Evolutionary conservation across 108 stramenopile species (phyloP), one percentile per base, ranked within the genome.

Genomic region (Stephanodiscus minutulus): DNA sequence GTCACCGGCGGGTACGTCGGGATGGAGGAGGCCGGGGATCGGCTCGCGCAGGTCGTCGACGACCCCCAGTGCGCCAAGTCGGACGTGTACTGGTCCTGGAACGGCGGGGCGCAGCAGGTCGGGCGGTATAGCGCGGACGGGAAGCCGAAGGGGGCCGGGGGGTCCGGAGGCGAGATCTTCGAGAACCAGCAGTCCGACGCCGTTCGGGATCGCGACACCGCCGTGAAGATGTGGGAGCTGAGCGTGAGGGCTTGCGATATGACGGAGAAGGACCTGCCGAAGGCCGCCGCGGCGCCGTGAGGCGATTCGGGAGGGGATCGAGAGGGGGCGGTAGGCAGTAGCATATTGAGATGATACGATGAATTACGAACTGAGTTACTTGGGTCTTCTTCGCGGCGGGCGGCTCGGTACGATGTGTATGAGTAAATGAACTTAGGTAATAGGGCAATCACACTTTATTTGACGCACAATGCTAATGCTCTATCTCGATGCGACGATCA

Each of bases 31-130:
- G 95, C 95, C 43, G 95, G 95, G 28, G 83, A 92, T 66, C 89
- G 95, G 54, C 79, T 96, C 31, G 90, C 88, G 36, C 95, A 96
- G 82, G 92, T 91, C 44, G 84, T 86, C 50, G 85, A 90, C 61
- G 95, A 94, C 73, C 92, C 92, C 27, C 77, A 79, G 22, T 96
- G 95, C 82, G 74, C 73, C 83, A 94, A 94, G 74, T 88, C 87
- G 65, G 89, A 76, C 83, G 91, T 95, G 0, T 98, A 98, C 92
- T 98, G 97, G 97, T 84, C 89, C 63, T 98, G 97, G 97, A 98
- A 98, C 72, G 97, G 97, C 37, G 91, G 92, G 25, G 96, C 96
- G 49, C 82, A 96, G 57, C 87, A 89, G 53, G 86, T 97, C 55
- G 93, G 93, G 50, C 83, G 86, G 58, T 93, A 90, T 85, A 82